These are phyloP conservation scores for Ogataea nakhonphanomensis DNA, from an alignment of 805 yeast species.

Conservation along the genomic window DNA sequence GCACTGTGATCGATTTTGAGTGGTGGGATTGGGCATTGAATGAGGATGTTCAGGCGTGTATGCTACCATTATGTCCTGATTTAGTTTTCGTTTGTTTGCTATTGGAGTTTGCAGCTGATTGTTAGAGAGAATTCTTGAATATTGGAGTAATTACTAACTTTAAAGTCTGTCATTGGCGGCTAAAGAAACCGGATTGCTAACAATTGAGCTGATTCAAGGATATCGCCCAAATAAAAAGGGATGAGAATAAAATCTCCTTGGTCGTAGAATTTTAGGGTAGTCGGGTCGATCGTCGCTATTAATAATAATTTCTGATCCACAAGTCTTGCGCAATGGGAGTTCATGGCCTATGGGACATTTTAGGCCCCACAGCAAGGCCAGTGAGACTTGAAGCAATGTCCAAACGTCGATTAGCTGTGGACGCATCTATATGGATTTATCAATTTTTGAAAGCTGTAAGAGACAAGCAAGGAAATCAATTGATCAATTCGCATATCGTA, in stretches of 20 bases:
- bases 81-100: conserved; percentile 18
- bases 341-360: conserved; percentile 86
- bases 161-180: conserved; percentile 15
- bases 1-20: conserved; percentile 15
- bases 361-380: conserved; percentile 87
- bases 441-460: conserved; percentile 95
- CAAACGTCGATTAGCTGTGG: conserved; percentile 82
- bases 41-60: conserved; percentile 22
- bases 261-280: neutral
- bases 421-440: conserved; percentile 98
- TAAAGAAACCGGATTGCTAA: neutral
- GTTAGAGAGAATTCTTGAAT: conserved; percentile 2
- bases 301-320: neutral
- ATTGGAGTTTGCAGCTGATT: conserved; percentile 18
- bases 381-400: conserved; percentile 82
- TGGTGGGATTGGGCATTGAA: conserved; percentile 18
- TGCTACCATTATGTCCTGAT: conserved; percentile 18
- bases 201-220: neutral
- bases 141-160: conserved; percentile 11
- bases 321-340: conserved; percentile 72
- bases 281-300: conserved; percentile 11
- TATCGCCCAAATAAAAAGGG: conserved; percentile 11
- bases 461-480: conserved; percentile 74
- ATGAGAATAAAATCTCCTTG: conserved; percentile 3
- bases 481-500: conserved; percentile 81